Conservation (phyloP, 805 yeast genomes). For the Yarrowia porcina region DNA sequence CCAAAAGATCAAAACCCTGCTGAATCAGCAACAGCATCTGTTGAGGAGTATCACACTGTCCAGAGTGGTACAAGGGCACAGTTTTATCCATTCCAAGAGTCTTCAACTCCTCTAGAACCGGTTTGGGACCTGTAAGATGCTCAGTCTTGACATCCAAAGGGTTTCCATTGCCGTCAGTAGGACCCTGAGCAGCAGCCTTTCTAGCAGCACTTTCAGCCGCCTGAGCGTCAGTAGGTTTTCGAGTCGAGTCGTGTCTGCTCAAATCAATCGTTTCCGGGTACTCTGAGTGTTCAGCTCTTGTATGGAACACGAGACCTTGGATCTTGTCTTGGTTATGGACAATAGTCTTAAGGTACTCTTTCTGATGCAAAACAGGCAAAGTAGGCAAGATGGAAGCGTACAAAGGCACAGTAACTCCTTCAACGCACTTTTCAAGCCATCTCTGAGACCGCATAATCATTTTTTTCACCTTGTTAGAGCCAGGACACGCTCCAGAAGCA, state of each 20-base stretch:
- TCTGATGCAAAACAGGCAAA: conserved; percentile 31
- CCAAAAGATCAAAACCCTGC: conserved; percentile 40
- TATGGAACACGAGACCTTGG: conserved; percentile 16
- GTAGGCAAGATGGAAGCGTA: conserved; percentile 39
- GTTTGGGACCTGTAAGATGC: conserved; percentile 1
- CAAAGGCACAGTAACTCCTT: conserved; percentile 27
- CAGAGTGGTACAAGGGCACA: conserved; percentile 15
- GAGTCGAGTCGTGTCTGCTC: conserved; percentile 25
- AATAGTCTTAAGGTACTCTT: conserved; percentile 30
- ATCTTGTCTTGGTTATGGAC: conserved; percentile 23
- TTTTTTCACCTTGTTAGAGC: conserved; percentile 40
- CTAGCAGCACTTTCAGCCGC: conserved; percentile 9
- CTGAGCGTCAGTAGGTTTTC: not conserved
- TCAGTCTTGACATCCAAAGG: conserved; percentile 6
- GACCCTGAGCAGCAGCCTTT: conserved; percentile 13
- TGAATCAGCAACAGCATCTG: conserved; percentile 35
- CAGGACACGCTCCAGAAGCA: conserved; percentile 36
- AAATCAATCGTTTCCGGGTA: conserved; percentile 15
- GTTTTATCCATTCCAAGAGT: not conserved
- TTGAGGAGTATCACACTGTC: conserved; percentile 38
- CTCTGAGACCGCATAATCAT: conserved; percentile 38
- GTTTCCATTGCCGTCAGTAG: conserved; percentile 18
- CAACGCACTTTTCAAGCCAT: conserved; percentile 36
- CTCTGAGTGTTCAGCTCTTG: conserved; percentile 29
- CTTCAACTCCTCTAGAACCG: conserved; percentile 10